A percentile compares a stretch with the other conserved stretches of the same genome.
phyloP scores from a whole-genome alignment of 129 eudicot species.

The Flaveria robusta region DNA sequence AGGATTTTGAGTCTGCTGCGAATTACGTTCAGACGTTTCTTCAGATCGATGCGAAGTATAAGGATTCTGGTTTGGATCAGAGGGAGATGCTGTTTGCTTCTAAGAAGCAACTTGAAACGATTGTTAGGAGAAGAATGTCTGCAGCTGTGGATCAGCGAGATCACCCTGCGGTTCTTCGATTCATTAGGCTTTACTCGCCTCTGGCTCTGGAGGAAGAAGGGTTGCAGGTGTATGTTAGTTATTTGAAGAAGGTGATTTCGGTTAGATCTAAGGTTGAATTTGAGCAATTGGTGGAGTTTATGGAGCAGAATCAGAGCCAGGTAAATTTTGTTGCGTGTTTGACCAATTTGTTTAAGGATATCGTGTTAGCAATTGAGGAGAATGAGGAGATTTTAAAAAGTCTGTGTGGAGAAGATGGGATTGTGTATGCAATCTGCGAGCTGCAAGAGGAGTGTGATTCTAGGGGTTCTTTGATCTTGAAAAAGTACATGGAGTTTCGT shows the following conservation, averaged over 20 bases:
- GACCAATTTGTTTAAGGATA: slow-evolving; percentile 81
- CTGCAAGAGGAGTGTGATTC: slow-evolving; percentile 92
- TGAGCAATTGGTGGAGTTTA: slow-evolving; percentile 65
- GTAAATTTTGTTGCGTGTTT: slow-evolving; percentile 72
- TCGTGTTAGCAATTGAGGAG: slow-evolving; percentile 75
- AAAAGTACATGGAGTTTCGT: slow-evolving; percentile 82
- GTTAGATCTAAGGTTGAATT: slow-evolving; percentile 67
- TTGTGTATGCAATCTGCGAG: slow-evolving; percentile 85
- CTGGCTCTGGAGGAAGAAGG: slow-evolving; percentile 86
- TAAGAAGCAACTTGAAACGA: slow-evolving; percentile 62
- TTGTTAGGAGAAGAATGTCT: slow-evolving; percentile 46
- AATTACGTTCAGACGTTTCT: slow-evolving; percentile 52
- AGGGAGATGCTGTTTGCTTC: slow-evolving; percentile 58
- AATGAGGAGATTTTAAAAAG: slow-evolving; percentile 69
- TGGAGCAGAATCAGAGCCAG: slow-evolving; percentile 46
- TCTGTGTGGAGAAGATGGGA: slow-evolving; percentile 87
- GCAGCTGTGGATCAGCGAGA: slow-evolving; percentile 64
- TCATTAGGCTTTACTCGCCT: slow-evolving; percentile 62
- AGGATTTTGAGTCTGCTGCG: slow-evolving; percentile 70
- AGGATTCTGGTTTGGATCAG: slow-evolving; percentile 61
- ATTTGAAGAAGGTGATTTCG: slow-evolving; percentile 68
- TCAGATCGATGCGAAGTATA: slow-evolving; percentile 54
- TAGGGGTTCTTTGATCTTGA: slow-evolving; percentile 65
- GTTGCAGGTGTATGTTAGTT: slow-evolving; percentile 66
- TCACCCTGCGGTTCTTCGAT: slow-evolving; percentile 55